Evolutionary conservation across 768 basidiomycete species (phyloP), one percentile per base, ranked within the genome.

Genomic region (Nidula microcarpa): DNA sequence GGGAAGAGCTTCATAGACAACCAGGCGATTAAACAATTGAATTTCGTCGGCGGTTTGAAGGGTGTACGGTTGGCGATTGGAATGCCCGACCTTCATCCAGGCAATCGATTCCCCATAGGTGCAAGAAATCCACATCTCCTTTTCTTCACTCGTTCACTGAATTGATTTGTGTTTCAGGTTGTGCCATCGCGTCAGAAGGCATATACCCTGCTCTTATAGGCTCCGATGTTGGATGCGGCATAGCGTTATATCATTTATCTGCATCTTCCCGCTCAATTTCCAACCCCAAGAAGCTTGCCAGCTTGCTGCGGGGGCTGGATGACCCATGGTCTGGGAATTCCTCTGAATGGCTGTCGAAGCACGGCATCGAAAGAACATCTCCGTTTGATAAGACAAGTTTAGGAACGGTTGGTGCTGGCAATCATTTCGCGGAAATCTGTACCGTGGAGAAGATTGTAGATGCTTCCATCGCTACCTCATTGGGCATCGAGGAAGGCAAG

Each of bases 11-110:
- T 61, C 52, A 57, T 70, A 39, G 68, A 70, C 50, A 63, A 66
- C 33, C 53, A 53, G 46, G 72, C 72, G 1, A 53, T 72, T 14
- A 67, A 65, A 43, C 70, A 73, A 56, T 56, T 73, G 44, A 55
- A 68, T 43, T 37, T 49, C 17, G 62, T 72, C 7, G 66, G 60
- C 4, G 52, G 47, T 14, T 54, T 73, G 14, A 58, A 60, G 8
- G 68, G 70, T 16, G 70, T 72, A 2, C 52, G 53, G 9, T 44
- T 67, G 2, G 63, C 63, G 6, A 62, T 71, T n/a, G 72, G 71
- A 14, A 68, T 74, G 60, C 72, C 74, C 23, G 73, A 73, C 57
- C 65, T 74, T 6, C 73, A 74, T 61, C 72, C 72, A 13, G 71
- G 72, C 6, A 62, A 56, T 48, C 60, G 68, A n/a, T 71, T 69